Percentiles rank a stretch among this genome's conserved stretches.
Conservation (phyloP, 2,329 filamentous ascomycete genomes). For the Cercospora janseana region DNA sequence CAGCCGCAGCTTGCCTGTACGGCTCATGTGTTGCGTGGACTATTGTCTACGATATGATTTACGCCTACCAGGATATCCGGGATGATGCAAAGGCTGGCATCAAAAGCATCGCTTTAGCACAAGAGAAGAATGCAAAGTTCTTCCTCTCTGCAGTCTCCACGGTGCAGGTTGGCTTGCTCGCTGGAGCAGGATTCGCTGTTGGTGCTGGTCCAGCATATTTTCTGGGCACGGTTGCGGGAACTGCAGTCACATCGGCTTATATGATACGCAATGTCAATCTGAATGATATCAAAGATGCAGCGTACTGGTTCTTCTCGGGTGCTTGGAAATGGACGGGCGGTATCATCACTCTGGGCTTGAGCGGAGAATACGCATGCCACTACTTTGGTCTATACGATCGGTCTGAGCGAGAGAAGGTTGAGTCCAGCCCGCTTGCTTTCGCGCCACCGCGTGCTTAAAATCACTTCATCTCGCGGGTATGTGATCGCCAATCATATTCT, state of each 20-base stretch:
- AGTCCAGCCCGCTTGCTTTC: conserved; percentile 1
- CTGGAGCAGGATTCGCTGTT: conserved; percentile 64
- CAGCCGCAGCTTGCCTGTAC: conserved; percentile 69
- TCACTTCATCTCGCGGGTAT: too few species aligned
- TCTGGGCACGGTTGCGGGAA: conserved; percentile 57
- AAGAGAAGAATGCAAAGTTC: conserved; percentile 72
- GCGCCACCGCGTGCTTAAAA: conserved; percentile 6
- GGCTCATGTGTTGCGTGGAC: conserved; percentile 82
- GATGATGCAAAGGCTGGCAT: conserved; percentile 84
- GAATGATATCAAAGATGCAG: conserved; percentile 58
- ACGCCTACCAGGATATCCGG: conserved; percentile 86
- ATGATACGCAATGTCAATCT: conserved; percentile 61
- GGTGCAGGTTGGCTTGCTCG: conserved; percentile 67
- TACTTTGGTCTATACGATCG: conserved; percentile 19
- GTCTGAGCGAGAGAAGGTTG: background rate
- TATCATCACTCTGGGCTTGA: conserved; percentile 55
- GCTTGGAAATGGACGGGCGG: conserved; percentile 60
- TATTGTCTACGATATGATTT: conserved; percentile 87
- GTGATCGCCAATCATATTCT: too few species aligned
- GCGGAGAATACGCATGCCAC: conserved; percentile 51
- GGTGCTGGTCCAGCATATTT: conserved; percentile 61
- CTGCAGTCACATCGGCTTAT: conserved; percentile 52
- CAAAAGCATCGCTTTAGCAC: conserved; percentile 80
- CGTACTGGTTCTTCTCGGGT: conserved; percentile 65
- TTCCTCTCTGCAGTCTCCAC: conserved; percentile 69